Conservation (phyloP, 805 yeast genomes). For the Wickerhamomyces chambardii region DNA sequence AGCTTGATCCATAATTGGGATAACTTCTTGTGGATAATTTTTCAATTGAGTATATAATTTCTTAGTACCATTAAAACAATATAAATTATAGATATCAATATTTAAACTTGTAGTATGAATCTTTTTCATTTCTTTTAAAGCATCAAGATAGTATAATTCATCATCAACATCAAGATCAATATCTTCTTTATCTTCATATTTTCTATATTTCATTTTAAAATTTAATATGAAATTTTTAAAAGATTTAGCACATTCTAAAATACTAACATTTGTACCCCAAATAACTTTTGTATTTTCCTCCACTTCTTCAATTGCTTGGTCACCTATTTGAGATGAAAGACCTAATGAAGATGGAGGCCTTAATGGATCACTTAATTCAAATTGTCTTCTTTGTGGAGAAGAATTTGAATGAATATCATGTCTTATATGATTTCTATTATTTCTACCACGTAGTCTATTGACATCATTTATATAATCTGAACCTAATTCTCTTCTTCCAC, state of each 20-base stretch:
- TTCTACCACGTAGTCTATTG: conserved; percentile 33
- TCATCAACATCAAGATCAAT: conserved; percentile 51
- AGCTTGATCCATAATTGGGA: conserved; percentile 97
- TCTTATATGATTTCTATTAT: conserved; percentile 44
- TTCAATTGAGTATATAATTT: conserved; percentile 79
- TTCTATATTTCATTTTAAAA: conserved; percentile 72
- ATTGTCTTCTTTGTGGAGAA: conserved; percentile 50
- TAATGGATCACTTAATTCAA: conserved; percentile 6
- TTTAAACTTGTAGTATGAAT: conserved; percentile 78
- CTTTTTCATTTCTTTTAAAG: conserved; percentile 64
- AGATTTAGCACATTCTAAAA: conserved; percentile 73
- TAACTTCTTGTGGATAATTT: conserved; percentile 93
- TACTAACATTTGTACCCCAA: conserved; percentile 98
- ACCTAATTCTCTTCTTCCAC: conserved; percentile 17
- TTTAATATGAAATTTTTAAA: conserved; percentile 80
- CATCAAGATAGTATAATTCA: conserved; percentile 62
- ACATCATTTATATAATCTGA: conserved; percentile 17
- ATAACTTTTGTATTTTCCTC: conserved; percentile 84
- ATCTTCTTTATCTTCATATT: conserved; percentile 28
- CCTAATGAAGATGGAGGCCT: conserved; percentile 10
- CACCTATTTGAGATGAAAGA: conserved; percentile 4
- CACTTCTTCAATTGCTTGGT: conserved; percentile 18
- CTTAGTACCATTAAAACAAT: conserved; percentile 66
- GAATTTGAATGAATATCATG: conserved; percentile 72
- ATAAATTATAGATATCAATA: conserved; percentile 72